These are phyloP conservation scores for Penicillium odoratum DNA, from an alignment of 495 filamentous ascomycete species.

Conservation along the genomic window DNA sequence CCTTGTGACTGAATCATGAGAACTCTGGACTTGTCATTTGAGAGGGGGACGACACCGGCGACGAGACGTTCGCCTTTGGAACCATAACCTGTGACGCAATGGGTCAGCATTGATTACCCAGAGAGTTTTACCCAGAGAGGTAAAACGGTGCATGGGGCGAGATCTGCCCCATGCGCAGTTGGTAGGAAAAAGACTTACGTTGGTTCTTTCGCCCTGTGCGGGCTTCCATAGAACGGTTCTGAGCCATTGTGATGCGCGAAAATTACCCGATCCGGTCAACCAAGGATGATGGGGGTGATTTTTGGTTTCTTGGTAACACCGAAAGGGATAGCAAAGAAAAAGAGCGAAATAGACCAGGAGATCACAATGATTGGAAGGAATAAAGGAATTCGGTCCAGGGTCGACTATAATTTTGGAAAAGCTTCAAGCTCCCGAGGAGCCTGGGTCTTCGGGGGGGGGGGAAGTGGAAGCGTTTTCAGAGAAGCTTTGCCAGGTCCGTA, in stretches of 20 bases:
- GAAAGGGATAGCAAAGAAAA: constrained; percentile 18
- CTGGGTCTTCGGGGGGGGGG: not conserved
- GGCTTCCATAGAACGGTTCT: constrained; percentile 72
- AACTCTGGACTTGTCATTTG: constrained; percentile 72
- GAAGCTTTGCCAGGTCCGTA: not conserved
- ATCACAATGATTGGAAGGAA: constrained; percentile 3
- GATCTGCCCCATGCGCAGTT: not conserved
- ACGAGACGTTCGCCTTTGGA: constrained; percentile 91
- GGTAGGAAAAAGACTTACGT: constrained; percentile 53
- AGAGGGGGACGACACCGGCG: constrained; percentile 87
- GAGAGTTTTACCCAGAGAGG: not conserved
- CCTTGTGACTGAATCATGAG: constrained; percentile 90
- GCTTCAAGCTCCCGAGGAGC: constrained; percentile 22
- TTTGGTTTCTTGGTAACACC: not conserved
- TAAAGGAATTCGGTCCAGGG: constrained; percentile 6
- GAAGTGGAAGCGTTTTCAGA: not conserved
- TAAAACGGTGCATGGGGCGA: not conserved
- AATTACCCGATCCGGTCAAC: constrained; percentile 8
- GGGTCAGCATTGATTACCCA: constrained; percentile 4
- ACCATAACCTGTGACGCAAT: constrained; percentile 70
- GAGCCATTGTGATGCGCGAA: constrained; percentile 51
- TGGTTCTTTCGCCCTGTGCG: constrained; percentile 75
- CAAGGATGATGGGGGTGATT: not conserved
- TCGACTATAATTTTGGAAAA: constrained; percentile 7
- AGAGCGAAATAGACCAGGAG: constrained; percentile 12